phyloP scores from a whole-genome alignment of 2,329 filamentous ascomycete species.

The Cordyceps sp. region DNA sequence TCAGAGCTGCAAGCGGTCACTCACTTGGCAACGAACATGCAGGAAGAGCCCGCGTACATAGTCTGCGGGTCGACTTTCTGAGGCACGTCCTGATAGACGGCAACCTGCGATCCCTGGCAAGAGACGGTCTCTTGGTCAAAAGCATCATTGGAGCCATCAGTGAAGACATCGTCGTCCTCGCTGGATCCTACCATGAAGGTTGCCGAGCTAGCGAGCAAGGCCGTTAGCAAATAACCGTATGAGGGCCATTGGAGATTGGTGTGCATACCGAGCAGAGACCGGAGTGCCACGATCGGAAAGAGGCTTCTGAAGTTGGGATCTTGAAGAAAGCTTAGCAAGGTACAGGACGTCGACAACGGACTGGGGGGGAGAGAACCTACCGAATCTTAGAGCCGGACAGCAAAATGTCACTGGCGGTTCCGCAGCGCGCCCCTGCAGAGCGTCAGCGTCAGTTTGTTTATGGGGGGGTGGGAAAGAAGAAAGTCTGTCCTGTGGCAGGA shows the following conservation, averaged over 20 bases:
- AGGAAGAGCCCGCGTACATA: slow-evolving; percentile 35
- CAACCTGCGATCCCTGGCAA: neutral
- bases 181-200: slow-evolving; percentile 6
- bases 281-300: slow-evolving; percentile 4
- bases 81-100: slow-evolving; percentile 1
- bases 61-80: slow-evolving; percentile 29
- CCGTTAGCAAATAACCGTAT: neutral
- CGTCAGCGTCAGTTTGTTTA: neutral
- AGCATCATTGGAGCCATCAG: slow-evolving; percentile 1
- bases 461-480: no score
- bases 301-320: slow-evolving; percentile 2
- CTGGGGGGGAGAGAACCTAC: neutral
- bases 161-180: slow-evolving; percentile 7
- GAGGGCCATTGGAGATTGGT: no score
- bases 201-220: slow-evolving; percentile 1
- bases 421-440: neutral
- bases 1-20: slow-evolving; percentile 12
- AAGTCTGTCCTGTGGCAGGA: no score
- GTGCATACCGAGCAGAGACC: slow-evolving; percentile 3
- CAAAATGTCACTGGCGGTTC: neutral
- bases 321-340: neutral
- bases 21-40: slow-evolving; percentile 52
- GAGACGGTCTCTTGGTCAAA: neutral
- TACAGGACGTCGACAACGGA: neutral
- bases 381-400: neutral